Evolutionary conservation across 2,329 filamentous ascomycete genomes (phyloP), one percentile per base, ranked within the genome.

Genomic region (Penicillium corylophilum): DNA sequence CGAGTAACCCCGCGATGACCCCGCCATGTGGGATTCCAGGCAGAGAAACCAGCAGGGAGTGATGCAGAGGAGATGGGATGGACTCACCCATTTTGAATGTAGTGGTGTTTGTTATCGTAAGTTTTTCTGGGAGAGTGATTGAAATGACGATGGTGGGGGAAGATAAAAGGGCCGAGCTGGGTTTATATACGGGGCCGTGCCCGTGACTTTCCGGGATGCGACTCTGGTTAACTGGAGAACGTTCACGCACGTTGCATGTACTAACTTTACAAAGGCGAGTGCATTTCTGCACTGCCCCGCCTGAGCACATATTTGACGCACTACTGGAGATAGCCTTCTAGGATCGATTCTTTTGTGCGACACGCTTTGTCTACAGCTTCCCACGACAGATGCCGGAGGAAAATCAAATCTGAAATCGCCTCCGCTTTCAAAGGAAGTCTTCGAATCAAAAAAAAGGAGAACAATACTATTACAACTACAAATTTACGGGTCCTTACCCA

Each of bases 231-330:
- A 36, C 29, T 40, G n/a, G n/a, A n/a, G n/a, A n/a, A n/a, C n/a
- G n/a, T 16, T 36, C n/a, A 47, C 44, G 43, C 44, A 18, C 12
- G 26, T 28, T 9, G 26, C 33, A 29, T 41, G 13, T 26, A 36
- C 26, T 35, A 18, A 36, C 33, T 16, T 36, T 4, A 13, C 9
- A 5, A 15, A 20, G 10, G 38, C 45, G 62, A 63, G 65, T 57
- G 59, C 46, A 65, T 64, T 64, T 62, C 59, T 64, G 64, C 53
- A 60, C 28, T 16, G 39, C 59, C 59, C 60, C 59, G 59, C 57
- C 41, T 57, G 53, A 53, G 57, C 55, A 56, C 57, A 63, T 63
- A 55, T 52, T 38, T 48, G 46, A 59, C 49, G 49, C 51, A 61
- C n/a, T 28, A 49, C 41, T 29, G 9, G 7, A 31, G n/a, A n/a